Evolutionary conservation across 306 rosid species (phyloP).

Genomic region (Arachis hypogaea): DNA sequence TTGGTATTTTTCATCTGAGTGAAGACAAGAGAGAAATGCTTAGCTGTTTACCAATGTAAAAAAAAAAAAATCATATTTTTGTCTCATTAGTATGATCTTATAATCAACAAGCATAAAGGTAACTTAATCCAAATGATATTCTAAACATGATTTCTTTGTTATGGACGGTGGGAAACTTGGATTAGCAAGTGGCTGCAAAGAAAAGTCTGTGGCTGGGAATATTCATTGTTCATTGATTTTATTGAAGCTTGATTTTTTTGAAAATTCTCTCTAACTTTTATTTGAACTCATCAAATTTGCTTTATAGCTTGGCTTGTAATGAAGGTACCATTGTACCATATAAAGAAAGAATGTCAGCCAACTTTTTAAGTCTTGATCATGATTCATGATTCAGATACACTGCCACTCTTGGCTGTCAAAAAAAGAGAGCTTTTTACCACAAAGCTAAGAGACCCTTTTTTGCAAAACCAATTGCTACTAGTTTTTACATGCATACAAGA

Average conservation of each 20-base stretch:
- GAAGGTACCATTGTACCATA: constrained; percentile 44
- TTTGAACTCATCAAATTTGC: constrained; percentile 21
- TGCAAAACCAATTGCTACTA: constrained; percentile 23
- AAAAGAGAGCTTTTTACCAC: constrained; percentile 18
- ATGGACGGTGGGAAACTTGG: constrained; percentile 69
- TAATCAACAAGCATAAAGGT: background rate
- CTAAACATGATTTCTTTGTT: constrained; percentile 18
- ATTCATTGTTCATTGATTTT: constrained; percentile 45
- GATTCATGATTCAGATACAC: constrained; percentile 32
- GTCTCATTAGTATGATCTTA: constrained; percentile 2
- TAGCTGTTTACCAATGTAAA: constrained; percentile 51
- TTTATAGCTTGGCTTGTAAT: constrained; percentile 26
- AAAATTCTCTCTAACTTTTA: background rate
- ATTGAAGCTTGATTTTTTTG: constrained; percentile 13
- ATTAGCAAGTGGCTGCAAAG: constrained; percentile 47
- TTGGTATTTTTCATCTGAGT: constrained; percentile 10
- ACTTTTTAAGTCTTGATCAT: constrained; percentile 27
- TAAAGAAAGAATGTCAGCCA: constrained; percentile 41
- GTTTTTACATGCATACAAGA: background rate
- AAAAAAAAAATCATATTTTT: no score
- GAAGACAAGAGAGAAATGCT: constrained; percentile 50
- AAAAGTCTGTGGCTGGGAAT: constrained; percentile 53
- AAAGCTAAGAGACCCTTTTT: constrained; percentile 10
- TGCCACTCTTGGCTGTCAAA: constrained; percentile 27
- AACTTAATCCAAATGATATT: constrained; percentile 16